phyloP scores from a whole-genome alignment of 768 basidiomycete species.

The Aureoboletus auriporus region DNA sequence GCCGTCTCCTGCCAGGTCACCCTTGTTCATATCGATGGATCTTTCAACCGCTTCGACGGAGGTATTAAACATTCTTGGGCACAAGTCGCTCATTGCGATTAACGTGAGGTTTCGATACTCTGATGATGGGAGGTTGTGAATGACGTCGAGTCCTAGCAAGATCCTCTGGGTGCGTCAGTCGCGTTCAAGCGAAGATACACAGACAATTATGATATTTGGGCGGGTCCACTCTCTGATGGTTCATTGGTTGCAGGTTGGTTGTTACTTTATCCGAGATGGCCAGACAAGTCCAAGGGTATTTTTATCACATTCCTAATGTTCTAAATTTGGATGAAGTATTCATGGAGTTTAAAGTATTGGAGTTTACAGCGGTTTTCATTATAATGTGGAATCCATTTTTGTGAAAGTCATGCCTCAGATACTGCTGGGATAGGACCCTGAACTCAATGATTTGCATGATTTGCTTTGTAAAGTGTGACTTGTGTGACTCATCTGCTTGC shows the following conservation, averaged over 20 bases:
- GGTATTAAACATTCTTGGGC: constrained; percentile 4
- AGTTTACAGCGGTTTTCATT: too few relatives aligned
- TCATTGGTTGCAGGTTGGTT: constrained; percentile 6
- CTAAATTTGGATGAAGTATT: too few relatives aligned
- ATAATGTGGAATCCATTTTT: too few relatives aligned
- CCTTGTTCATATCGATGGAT: constrained; percentile 9
- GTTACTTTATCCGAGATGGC: neutral
- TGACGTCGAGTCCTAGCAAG: constrained; percentile 9
- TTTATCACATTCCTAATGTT: too few relatives aligned
- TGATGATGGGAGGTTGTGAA: neutral
- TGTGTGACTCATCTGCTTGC: too few relatives aligned
- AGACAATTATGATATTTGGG: constrained; percentile 7
- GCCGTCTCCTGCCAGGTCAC: constrained; percentile 2
- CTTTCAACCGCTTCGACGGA: neutral
- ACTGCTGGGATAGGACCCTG: too few relatives aligned
- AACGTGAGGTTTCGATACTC: neutral
- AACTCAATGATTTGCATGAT: too few relatives aligned
- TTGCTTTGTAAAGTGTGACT: too few relatives aligned
- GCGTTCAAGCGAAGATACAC: constrained; percentile 9
- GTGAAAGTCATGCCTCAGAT: too few relatives aligned
- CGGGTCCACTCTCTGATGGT: constrained; percentile 3
- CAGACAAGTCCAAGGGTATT: too few relatives aligned
- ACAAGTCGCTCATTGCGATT: constrained; percentile 4
- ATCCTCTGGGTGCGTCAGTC: constrained; percentile 7
- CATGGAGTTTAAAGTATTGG: too few relatives aligned